A percentile compares a stretch with the other conserved stretches of the same genome.
Conservation (phyloP, 2,329 filamentous ascomycete genomes). For the Colletotrichum paranaense region DNA sequence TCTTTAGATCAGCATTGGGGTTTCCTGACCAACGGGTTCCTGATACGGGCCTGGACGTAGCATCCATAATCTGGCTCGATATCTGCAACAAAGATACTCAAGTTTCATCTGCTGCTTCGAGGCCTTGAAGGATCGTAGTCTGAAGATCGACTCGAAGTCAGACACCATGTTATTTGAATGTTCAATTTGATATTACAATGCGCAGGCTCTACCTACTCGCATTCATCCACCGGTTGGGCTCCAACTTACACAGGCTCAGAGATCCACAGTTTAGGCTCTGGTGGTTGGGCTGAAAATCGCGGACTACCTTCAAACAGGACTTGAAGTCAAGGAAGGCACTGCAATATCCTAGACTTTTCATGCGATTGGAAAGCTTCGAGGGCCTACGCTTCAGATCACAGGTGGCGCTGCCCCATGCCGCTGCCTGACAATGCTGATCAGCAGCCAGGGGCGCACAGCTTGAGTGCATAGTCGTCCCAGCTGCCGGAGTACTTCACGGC, state of each 20-base stretch:
- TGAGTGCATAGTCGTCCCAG: background rate
- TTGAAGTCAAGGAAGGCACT: background rate
- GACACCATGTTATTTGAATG: background rate
- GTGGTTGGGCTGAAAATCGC: background rate
- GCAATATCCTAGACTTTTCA: background rate
- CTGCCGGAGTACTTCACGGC: background rate
- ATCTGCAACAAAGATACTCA: background rate
- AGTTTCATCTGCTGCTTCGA: background rate
- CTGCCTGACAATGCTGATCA: background rate
- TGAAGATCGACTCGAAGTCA: background rate
- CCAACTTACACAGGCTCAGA: background rate
- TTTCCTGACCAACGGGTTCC: background rate
- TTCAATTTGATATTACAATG: background rate
- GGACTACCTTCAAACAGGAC: background rate
- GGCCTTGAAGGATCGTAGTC: background rate
- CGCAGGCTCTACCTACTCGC: no score
- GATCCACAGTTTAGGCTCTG: background rate
- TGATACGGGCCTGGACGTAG: background rate
- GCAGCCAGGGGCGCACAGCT: background rate
- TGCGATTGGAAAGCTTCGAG: background rate
- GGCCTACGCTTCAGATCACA: background rate
- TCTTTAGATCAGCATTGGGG: background rate
- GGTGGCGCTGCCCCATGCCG: background rate
- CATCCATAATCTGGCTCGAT: background rate
- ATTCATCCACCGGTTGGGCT: background rate